phyloP scores from a whole-genome alignment of 2,329 filamentous ascomycete species.

The Neonectria hederae region DNA sequence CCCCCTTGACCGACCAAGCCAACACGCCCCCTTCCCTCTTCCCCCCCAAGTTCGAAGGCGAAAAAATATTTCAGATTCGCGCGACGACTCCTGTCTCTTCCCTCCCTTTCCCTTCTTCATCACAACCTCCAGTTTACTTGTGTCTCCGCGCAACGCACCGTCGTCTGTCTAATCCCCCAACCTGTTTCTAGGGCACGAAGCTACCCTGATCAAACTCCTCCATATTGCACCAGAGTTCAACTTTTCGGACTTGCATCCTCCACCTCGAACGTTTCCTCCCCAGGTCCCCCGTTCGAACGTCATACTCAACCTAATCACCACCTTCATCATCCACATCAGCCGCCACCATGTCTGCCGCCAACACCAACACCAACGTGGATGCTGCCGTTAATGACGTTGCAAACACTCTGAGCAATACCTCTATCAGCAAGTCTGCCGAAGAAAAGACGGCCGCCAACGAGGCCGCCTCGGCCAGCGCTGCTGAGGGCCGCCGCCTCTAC shows the following conservation, averaged over 20 bases:
- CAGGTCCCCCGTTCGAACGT: conserved; percentile 52
- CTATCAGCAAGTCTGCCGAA: conserved; percentile 64
- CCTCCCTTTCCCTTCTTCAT: conserved; percentile 50
- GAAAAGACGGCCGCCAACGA: conserved; percentile 77
- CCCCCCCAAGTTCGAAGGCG: conserved; percentile 37
- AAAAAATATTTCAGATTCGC: conserved; percentile 55
- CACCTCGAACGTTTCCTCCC: conserved; percentile 56
- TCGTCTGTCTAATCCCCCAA: conserved; percentile 55
- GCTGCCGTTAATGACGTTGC: conserved; percentile 81
- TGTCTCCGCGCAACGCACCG: conserved; percentile 60
- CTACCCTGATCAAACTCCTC: conserved; percentile 74
- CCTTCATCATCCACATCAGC: conserved; percentile 50
- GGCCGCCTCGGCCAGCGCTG: conserved; percentile 94
- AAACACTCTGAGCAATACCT: conserved; percentile 76
- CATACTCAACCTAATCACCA: conserved; percentile 58
- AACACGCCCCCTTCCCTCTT: conserved; percentile 39
- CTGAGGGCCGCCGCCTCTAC: conserved; percentile 98
- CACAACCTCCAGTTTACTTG: conserved; percentile 56
- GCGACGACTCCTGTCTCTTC: conserved; percentile 43
- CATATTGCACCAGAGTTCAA: conserved; percentile 79
- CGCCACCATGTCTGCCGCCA: conserved; percentile 81
- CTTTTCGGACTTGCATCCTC: conserved; percentile 49
- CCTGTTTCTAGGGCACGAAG: conserved; percentile 83
- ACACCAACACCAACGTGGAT: conserved; percentile 57
- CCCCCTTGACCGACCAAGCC: conserved; percentile 34